Base-by-base conservation (phyloP, 805 yeast species). In the Candida boleticola region DNA sequence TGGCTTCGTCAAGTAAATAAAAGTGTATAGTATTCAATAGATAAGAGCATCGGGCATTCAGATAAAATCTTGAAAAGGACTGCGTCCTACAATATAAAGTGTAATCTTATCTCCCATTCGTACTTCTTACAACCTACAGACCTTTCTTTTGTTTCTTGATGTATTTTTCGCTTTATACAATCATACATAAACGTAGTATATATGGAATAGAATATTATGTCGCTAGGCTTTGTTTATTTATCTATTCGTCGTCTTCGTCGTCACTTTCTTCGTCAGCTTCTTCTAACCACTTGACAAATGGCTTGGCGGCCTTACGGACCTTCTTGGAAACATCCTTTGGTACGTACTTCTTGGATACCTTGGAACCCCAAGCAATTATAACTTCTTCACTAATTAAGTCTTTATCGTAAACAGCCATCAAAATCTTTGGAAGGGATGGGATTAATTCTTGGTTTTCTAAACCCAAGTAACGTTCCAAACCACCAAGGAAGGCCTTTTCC, bases 251-350 rank as follows among this genome's bases (percentile, higher is more conserved):
- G 13, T 30, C 23, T 74, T 82, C 88, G 37, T 80, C 84, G 51
- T 80, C 86, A 50, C 77, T 76, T 50, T 83, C 92, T 61, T 82
- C 84, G 53, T 89, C 97, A 46, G 99, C 98, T 65, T 86, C 90
- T 60, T 89, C 83, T 52, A 93, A 79, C 99, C 99, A 93, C 52
- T 85, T 82, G 50, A 93, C 72, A 70, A 93, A 93, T 23, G 98
- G 96, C 69, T 89, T 90, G 47, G 97, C 97, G 36, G 97, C 93
- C 68, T 83, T 87, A 68, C 97, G 86, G 39, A 90, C 96, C 77
- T 87, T 92, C 73, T 92, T 92, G 40, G 95, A 84, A 26, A 82
- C 76, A 36, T 89, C 95, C 72, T 92, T 93, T 47, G 95, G 86
- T 46, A 93, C 97, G 57, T 83, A 93, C 66, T 89, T 90, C 74